Base-by-base conservation (phyloP, 306 rosid species). In the Lathyrus oleraceus region DNA sequence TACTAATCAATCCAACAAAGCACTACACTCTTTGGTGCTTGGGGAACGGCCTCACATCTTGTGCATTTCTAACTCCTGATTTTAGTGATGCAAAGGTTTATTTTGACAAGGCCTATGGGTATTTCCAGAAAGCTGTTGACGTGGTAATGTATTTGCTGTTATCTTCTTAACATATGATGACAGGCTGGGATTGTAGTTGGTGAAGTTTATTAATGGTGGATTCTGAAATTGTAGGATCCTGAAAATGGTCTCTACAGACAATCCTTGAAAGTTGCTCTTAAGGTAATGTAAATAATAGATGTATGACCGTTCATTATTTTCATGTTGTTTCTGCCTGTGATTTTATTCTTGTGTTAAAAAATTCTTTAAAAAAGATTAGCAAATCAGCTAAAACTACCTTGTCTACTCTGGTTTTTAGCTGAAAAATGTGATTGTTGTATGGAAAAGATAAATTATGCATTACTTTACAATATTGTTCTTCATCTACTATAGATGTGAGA, bases 21-120 rank as follows among this genome's bases (percentile, higher is more conserved):
- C 91, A 82, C 61, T 87, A 85, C n/a, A 91, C 97, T 19, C 71
- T 85, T 27, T 91, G 96, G 96, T 81, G 77, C 82, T 59, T 89
- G 58, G 94, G 94, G 63, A 91, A 91, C 19, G 96, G 86, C 10
- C 66, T 76, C 62, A 89, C 88, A 0, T 84, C 96, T 19, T 65
- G 54, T 35, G 97, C 81, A 0, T 89, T 89, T 77, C 62, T 89
- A 65, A 89, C 84, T 63, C 90, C 94, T 8, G 83, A 89, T 51
- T 3, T 73, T 9, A 72, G 61, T 8, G 97, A 82, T 67, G 97
- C 97, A 27, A 76, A 72, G 70, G 77, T 64, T 75, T 72, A 76
- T 78, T 85, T 89, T 52, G 91, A 82, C 38, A 84, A 78, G 81
- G 97, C 97, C 1, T 42, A 42, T 3, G 81, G 79, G 56, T 85